Percentiles rank a stretch among this genome's conserved stretches.
Conservation (phyloP, 305 asterid species). For the Rubia balearica region DNA sequence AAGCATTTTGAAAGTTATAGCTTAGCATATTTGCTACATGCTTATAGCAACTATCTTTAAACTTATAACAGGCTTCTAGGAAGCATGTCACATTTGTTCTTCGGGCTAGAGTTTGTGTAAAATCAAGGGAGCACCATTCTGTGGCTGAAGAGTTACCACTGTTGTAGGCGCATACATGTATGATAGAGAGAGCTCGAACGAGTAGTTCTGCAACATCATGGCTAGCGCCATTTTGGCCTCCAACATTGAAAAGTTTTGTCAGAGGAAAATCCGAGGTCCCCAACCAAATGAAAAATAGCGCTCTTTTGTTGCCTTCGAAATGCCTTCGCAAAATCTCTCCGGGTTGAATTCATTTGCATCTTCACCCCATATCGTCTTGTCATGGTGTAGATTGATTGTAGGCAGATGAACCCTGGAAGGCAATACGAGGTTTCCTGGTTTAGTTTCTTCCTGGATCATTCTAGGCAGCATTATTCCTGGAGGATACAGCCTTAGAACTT, state of each 20-base stretch:
- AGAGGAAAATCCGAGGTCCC: slow-evolving; percentile 6
- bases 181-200: slow-evolving; percentile 31
- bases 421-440: slow-evolving; percentile 6
- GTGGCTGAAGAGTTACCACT: slow-evolving; percentile 27
- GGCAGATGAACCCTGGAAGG: slow-evolving; percentile 34
- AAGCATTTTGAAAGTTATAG: too few relatives aligned
- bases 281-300: too few relatives aligned
- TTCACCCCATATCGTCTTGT: slow-evolving; percentile 44
- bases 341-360: slow-evolving; percentile 52
- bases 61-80: too few relatives aligned
- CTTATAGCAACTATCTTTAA: too few relatives aligned
- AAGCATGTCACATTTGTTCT: too few relatives aligned
- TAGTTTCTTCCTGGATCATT: slow-evolving; percentile 12
- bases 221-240: slow-evolving; percentile 31
- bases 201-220: slow-evolving; percentile 26
- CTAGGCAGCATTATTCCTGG: slow-evolving; percentile 23
- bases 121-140: slow-evolving; percentile 35
- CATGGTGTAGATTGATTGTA: slow-evolving; percentile 35
- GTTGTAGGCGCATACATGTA: slow-evolving; percentile 33
- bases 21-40: too few relatives aligned
- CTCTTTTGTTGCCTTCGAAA: too few relatives aligned
- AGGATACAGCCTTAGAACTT: slow-evolving; percentile 42
- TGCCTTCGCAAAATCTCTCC: slow-evolving; percentile 34
- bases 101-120: slow-evolving; percentile 24
- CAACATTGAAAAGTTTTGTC: slow-evolving; percentile 36